Evolutionary conservation across 495 filamentous ascomycete genomes (phyloP).

Genomic region (Trichocladium antarcticum): DNA sequence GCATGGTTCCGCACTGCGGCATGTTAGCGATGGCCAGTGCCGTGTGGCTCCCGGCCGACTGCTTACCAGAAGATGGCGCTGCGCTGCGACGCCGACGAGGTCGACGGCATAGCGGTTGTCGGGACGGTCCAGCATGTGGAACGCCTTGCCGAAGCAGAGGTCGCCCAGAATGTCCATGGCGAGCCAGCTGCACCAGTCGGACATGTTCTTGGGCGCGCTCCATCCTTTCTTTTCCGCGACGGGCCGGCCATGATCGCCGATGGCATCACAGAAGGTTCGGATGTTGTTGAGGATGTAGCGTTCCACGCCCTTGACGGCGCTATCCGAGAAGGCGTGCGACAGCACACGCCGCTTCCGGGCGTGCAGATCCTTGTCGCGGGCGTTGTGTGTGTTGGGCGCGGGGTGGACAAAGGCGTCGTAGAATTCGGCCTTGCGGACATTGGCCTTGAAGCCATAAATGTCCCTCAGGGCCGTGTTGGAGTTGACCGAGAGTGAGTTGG

Average conservation of each 20-base stretch:
- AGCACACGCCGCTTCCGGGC: conserved; percentile 54
- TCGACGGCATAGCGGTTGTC: conserved; percentile 49
- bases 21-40: neutral
- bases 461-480: conserved; percentile 44
- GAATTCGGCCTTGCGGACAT: conserved; percentile 53
- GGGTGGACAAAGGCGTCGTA: conserved; percentile 53
- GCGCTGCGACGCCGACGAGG: conserved; percentile 45
- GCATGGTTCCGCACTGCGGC: conserved; percentile 44
- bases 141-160: conserved; percentile 58
- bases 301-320: conserved; percentile 46
- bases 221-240: conserved; percentile 32
- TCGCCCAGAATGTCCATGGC: conserved; percentile 67
- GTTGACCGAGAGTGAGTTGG: conserved; percentile 51
- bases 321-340: conserved; percentile 51
- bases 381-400: conserved; percentile 48
- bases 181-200: conserved; percentile 54
- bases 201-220: conserved; percentile 44
- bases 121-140: conserved; percentile 55
- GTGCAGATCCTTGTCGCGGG: conserved; percentile 48
- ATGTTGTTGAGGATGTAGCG: conserved; percentile 46
- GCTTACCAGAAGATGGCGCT: conserved; percentile 46
- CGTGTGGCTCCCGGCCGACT: too few relatives aligned
- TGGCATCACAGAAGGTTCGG: conserved; percentile 39
- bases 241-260: conserved; percentile 31
- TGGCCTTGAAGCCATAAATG: conserved; percentile 50